Conservation (phyloP, 495 filamentous ascomycete species). For the Penicillium egyptiacum region DNA sequence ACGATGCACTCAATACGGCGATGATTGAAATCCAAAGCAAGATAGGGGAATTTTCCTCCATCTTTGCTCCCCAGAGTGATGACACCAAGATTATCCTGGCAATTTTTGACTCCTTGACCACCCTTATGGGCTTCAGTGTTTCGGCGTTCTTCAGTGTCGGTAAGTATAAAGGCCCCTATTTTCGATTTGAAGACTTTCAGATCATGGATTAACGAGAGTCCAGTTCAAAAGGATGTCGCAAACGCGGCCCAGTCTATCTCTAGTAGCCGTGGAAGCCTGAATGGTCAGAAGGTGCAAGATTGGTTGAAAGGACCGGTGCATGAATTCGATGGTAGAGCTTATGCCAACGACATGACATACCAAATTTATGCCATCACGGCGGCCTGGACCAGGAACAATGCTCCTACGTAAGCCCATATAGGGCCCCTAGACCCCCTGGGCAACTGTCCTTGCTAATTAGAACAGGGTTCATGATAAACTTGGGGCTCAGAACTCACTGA, state of each 20-base stretch:
- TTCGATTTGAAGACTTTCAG: not conserved
- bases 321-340: not conserved
- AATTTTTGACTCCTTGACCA: not conserved
- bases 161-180: not conserved
- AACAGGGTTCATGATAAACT: not conserved
- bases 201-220: not conserved
- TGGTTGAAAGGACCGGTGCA: not conserved
- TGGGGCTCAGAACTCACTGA: not conserved
- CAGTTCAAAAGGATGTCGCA: not conserved
- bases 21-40: not conserved
- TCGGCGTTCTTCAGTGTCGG: not conserved
- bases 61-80: not conserved
- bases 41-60: not conserved
- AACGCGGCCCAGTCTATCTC: not conserved
- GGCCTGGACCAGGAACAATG: not conserved
- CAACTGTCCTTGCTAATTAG: not conserved
- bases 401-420: not conserved
- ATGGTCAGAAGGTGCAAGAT: too few species aligned
- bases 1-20: not conserved
- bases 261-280: not conserved
- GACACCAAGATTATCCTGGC: not conserved
- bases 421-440: not conserved
- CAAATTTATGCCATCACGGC: not conserved
- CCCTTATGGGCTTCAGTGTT: not conserved
- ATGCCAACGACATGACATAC: not conserved